phyloP scores from a whole-genome alignment of 139 green algal genomes.

The Chlamydomonas sp. region DNA sequence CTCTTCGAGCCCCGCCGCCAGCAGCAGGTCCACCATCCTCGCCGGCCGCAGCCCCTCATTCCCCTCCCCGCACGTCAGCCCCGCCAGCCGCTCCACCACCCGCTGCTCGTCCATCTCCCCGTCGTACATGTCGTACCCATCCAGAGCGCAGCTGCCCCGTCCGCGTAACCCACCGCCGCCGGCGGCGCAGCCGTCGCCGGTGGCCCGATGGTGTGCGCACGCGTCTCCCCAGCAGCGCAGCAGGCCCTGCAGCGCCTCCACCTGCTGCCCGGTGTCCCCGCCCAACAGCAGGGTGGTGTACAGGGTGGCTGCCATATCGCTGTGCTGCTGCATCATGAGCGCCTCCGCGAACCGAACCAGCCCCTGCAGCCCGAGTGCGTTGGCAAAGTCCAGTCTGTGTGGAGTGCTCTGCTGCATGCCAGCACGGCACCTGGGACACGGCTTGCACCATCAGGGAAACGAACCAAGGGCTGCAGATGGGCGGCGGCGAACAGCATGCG shows the following conservation, averaged over 20 bases:
- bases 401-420: background rate
- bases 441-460: no score
- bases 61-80: conserved; percentile 10
- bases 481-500: no score
- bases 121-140: background rate
- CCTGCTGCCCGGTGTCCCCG: conserved; percentile 49
- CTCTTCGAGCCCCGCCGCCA: conserved; percentile 10
- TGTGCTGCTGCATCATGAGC: background rate
- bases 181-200: background rate
- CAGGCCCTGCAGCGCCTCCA: conserved; percentile 60
- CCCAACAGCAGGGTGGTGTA: conserved; percentile 57
- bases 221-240: conserved; percentile 52
- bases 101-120: conserved; percentile 9
- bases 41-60: conserved; percentile 12
- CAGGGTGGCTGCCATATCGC: conserved; percentile 44
- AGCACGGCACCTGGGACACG: no score
- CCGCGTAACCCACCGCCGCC: background rate
- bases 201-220: no score
- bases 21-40: conserved; percentile 22
- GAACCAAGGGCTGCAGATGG: no score
- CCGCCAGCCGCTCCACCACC: conserved; percentile 24
- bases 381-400: background rate
- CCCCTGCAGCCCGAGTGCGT: background rate
- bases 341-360: background rate
- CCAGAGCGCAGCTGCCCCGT: no score